Conservation (phyloP, 2,329 filamentous ascomycete species). For the Xylariales sp. region DNA sequence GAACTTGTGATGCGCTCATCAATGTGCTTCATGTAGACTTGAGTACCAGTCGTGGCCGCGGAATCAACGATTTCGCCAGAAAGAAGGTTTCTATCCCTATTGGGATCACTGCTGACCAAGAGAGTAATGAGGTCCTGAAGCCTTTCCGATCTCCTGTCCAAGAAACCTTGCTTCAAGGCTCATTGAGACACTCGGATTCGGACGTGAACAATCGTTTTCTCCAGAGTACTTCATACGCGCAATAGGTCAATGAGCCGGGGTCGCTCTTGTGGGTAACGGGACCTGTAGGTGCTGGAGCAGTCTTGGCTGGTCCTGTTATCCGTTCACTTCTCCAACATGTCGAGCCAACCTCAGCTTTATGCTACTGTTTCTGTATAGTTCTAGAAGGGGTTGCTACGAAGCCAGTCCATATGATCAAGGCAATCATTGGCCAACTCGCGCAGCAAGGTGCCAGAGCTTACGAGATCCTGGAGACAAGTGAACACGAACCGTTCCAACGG, state of each 20-base stretch:
- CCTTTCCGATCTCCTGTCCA: not conserved
- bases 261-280: not conserved
- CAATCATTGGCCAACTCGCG: not conserved
- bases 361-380: not conserved
- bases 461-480: conserved; percentile 1
- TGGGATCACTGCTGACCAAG: not conserved
- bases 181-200: not conserved
- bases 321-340: not conserved
- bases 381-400: not conserved
- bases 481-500: not conserved
- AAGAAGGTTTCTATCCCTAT: not conserved
- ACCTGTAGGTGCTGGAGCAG: not conserved
- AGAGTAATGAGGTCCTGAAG: not conserved
- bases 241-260: not conserved
- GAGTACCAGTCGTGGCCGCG: not conserved
- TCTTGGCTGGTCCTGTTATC: not conserved
- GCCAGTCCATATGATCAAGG: not conserved
- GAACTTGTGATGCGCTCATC: not conserved
- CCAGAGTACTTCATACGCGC: not conserved
- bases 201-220: not conserved
- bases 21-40: not conserved
- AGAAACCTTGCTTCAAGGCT: not conserved
- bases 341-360: not conserved
- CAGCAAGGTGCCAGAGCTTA: not conserved
- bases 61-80: not conserved